Evolutionary conservation across 2,329 filamentous ascomycete species (phyloP), one percentile per base, ranked within the genome.

Genomic region (Calonectria montana): DNA sequence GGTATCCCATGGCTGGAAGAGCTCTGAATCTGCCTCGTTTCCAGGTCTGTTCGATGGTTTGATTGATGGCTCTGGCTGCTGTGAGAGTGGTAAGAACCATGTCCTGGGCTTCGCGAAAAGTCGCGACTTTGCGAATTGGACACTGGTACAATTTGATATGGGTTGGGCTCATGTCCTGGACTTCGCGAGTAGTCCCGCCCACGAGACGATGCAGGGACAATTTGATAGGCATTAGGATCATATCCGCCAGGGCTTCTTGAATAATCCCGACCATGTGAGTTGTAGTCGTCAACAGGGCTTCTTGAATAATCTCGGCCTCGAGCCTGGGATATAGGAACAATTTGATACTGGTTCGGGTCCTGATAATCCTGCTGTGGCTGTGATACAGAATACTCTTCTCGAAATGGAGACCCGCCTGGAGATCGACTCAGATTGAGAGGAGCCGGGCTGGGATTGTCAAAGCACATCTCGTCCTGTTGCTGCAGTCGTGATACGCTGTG

Each of bases 351-450:
- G 35, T 78, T 76, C 25, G 77, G 71, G 23, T 78, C 76, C 25
- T 78, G 75, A 50, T 79, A 77, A 13, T 68, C 74, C 8, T 69
- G 74, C 1, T 70, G 55, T 10, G 67, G 72, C 2, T 76, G 75
- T 4, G 81, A 75, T 18, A 77, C 74, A 23, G 78, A 78, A 29
- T 74, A 76, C 25, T 78, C 78, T 2, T 79, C 77, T 61, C 70
- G 73, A 47, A 71, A 79, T 12, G 73, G 73, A 43, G 72, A 73
- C 4, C 59, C 73, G 7, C 74, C 80, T 18, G 79, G 77, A 29
- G 82, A 82, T 45, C 78, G 78, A 23, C 81, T 81, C n/a, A 89
- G 71, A 67, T 83, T 86, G 64, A 88, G 78, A 1, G 88, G 85
- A 1, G 86, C 86, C 15, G 87, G 85, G 25, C 82, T 87, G 1